A percentile compares a stretch with the other conserved stretches of the same genome.
Conservation (phyloP, 371 early-diverging fungal species). For the Smittium culicis region DNA sequence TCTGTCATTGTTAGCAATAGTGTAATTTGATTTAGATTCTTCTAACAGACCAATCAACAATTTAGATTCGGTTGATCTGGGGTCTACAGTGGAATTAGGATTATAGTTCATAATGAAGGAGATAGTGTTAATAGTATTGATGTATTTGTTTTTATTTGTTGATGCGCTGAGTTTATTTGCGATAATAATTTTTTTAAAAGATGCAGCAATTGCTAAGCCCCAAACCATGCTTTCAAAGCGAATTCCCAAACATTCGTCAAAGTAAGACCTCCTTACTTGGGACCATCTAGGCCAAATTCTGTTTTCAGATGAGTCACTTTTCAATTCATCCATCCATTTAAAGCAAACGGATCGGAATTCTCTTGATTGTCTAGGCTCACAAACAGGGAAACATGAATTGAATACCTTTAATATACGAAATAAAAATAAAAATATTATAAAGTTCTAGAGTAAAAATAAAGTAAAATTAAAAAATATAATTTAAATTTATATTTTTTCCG, state of each 20-base stretch:
- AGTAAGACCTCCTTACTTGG: conserved; percentile 27
- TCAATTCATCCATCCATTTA: conserved; percentile 29
- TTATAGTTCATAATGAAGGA: neutral
- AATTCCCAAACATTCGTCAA: conserved; percentile 27
- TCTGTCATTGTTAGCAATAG: neutral
- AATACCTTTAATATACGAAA: conserved; percentile 19
- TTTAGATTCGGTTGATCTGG: neutral
- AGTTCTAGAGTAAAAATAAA: neutral
- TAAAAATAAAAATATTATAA: neutral
- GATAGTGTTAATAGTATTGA: neutral
- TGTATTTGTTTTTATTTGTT: neutral
- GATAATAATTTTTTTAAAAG: neutral
- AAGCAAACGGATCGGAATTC: conserved; percentile 27
- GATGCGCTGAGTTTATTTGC: neutral
- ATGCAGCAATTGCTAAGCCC: conserved; percentile 18
- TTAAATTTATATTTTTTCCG: neutral
- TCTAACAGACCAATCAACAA: neutral
- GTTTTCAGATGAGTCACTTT: conserved; percentile 13
- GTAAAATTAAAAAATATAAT: neutral
- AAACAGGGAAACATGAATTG: conserved; percentile 27
- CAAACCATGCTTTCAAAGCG: conserved; percentile 27
- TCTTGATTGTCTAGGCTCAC: conserved; percentile 28
- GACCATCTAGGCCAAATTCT: conserved; percentile 21
- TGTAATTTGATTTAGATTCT: neutral
- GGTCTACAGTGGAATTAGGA: neutral